A percentile compares a stretch with the other conserved stretches of the same genome.
These are phyloP conservation scores for Xerophyta viscosa DNA, from an alignment of 106 monocot genomes.

Conservation along the genomic window DNA sequence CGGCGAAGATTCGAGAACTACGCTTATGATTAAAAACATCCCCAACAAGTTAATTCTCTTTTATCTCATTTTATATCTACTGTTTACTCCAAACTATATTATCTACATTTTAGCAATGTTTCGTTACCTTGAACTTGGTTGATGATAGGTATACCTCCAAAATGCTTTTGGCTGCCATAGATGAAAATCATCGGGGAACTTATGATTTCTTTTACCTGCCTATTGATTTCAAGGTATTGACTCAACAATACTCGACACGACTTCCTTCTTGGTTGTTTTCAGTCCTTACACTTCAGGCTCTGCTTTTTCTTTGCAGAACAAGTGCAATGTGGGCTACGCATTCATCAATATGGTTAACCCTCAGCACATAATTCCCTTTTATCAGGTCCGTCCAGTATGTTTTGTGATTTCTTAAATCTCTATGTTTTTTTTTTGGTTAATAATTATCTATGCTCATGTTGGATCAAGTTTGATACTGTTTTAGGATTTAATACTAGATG, in stretches of 20 bases:
- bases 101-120: neutral
- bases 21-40: slow-evolving; percentile 33
- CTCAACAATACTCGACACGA: neutral
- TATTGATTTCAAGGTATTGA: slow-evolving; percentile 48
- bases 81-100: neutral
- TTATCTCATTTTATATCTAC: neutral
- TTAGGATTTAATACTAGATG: no score
- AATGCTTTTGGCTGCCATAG: slow-evolving; percentile 36
- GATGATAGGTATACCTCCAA: slow-evolving; percentile 66
- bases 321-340: slow-evolving; percentile 97
- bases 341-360: slow-evolving; percentile 89
- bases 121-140: neutral
- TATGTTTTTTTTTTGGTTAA: no score
- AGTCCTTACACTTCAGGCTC: neutral
- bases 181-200: slow-evolving; percentile 30
- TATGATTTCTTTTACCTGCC: slow-evolving; percentile 67
- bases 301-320: slow-evolving; percentile 52
- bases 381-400: no score
- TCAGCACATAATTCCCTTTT: slow-evolving; percentile 26
- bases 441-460: no score
- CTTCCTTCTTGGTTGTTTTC: neutral
- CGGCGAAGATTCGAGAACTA: slow-evolving; percentile 29
- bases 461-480: no score
- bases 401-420: no score
- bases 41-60: slow-evolving; percentile 7